Percentiles rank a stretch among this genome's conserved stretches.
Evolutionary conservation across 2,329 filamentous ascomycete species (phyloP).

Genomic region (Talaromyces sp.): DNA sequence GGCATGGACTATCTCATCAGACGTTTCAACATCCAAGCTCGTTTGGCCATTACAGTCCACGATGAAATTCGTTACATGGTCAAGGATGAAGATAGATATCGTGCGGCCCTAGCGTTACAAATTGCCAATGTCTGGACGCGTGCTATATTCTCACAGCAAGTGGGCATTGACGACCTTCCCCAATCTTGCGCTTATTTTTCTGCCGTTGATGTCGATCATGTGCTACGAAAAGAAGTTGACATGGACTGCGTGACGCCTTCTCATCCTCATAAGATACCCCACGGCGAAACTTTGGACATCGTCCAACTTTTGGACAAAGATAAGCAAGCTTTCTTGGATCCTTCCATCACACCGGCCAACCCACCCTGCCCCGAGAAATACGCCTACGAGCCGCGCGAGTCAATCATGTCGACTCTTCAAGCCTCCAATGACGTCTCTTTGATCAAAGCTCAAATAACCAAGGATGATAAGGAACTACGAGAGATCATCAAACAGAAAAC

Average conservation of each 20-base stretch:
- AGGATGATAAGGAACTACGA: slow-evolving; percentile 71
- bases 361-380: slow-evolving; percentile 65
- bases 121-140: slow-evolving; percentile 95
- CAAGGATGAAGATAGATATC: slow-evolving; percentile 80
- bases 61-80: slow-evolving; percentile 97
- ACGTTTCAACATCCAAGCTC: slow-evolving; percentile 80
- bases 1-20: slow-evolving; percentile 91
- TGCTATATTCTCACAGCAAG: slow-evolving; percentile 95
- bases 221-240: slow-evolving; percentile 96
- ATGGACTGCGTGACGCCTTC: slow-evolving; percentile 96
- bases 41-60: slow-evolving; percentile 90
- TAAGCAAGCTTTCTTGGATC: slow-evolving; percentile 68
- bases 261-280: slow-evolving; percentile 74
- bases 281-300: slow-evolving; percentile 88
- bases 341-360: slow-evolving; percentile 58
- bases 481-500: slow-evolving; percentile 68
- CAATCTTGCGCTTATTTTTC: slow-evolving; percentile 96
- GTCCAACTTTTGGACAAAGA: slow-evolving; percentile 74
- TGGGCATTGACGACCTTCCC: slow-evolving; percentile 92
- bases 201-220: slow-evolving; percentile 90
- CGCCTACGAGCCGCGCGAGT: slow-evolving; percentile 68
- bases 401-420: slow-evolving; percentile 77
- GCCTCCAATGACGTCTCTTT: slow-evolving; percentile 62
- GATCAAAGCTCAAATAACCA: slow-evolving; percentile 81
- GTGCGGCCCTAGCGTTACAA: slow-evolving; percentile 88